Evolutionary conservation across 176 grass and related monocot genomes (phyloP).

Genomic region (Avena eriantha): DNA sequence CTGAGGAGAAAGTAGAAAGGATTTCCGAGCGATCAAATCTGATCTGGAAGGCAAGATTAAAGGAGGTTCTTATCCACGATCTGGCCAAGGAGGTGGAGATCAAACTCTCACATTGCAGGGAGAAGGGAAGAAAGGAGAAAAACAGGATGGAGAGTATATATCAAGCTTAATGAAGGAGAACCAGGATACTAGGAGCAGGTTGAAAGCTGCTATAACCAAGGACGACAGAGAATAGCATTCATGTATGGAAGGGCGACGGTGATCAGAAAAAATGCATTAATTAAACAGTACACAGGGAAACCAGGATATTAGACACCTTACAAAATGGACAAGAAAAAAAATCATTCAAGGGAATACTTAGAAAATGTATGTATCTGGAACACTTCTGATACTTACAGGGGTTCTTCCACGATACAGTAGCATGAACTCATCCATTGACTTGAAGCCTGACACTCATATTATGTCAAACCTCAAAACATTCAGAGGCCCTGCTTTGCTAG

Average conservation of each 20-base stretch:
- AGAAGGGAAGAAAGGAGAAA: conserved; percentile 54
- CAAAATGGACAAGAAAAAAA: conserved; percentile 5
- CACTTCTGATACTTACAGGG: not conserved
- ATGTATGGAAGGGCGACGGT: conserved; percentile 17
- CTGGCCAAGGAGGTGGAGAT: conserved; percentile 44
- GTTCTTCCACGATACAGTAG: conserved; percentile 15
- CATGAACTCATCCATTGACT: conserved; percentile 13
- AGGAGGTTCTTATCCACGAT: conserved; percentile 46
- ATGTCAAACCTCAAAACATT: conserved; percentile 7
- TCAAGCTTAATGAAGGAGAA: conserved; percentile 68
- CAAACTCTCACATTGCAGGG: conserved; percentile 42
- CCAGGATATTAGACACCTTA: conserved; percentile 20
- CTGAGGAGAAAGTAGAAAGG: conserved; percentile 6
- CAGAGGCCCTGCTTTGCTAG: not conserved
- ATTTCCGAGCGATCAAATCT: not conserved
- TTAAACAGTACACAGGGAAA: conserved; percentile 1
- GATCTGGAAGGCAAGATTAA: conserved; percentile 26
- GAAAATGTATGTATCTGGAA: not conserved
- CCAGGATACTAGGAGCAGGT: conserved; percentile 54
- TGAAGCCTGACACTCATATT: not conserved
- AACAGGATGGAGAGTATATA: conserved; percentile 51
- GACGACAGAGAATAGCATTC: conserved; percentile 50
- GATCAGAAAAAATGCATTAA: conserved; percentile 31
- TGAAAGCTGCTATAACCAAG: conserved; percentile 57
- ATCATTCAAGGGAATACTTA: not conserved